Base-by-base conservation (phyloP, 2,329 filamentous ascomycete species). In the Akanthomyces muscarius region DNA sequence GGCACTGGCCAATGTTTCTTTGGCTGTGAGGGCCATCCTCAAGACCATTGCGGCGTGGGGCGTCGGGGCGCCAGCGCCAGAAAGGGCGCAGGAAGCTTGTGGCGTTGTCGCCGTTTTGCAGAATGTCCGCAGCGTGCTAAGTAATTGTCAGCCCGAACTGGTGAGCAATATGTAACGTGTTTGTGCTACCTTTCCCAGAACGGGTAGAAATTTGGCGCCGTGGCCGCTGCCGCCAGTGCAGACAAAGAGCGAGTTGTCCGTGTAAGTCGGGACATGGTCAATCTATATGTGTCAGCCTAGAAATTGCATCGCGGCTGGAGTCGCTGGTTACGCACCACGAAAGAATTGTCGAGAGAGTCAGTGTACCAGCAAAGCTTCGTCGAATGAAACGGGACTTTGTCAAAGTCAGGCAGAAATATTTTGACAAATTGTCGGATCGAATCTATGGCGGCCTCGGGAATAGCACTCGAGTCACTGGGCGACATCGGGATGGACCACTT, bases 211-310 rank as follows among this genome's bases (percentile, higher is more conserved):
- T 63, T 75, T 75, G 45, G 73, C 73, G 1, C 73, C 74, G 44
- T 75, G 73, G 11, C 74, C 74, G 38, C 73, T 75, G 28, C 74
- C 74, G 1, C 73, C 73, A 0, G 74, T 75, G 55, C 70, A 73
- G 5, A 74, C 71, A 55, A 76, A 74, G 1, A 75, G 67, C 1
- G 71, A 73, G 5, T 69, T 65, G 33, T 70, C 68, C 1, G 69
- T 68, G 7, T 70, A 71, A 0, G 63, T 65, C 1, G 75, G 72
- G 1, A 76, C 71, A 23, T 72, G 66, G 58, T 77, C 74, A 41
- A 77, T 70, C 69, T 71, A 25, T 14, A 25, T 30, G 44, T 36
- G 3, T 30, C 16, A 18, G 50, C 16, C 16, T n/a, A 13, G 30
- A 58, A 7, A 5, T 23, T 11, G 14, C 38, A 41, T 16, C 2